Evolutionary conservation across 768 basidiomycete species (phyloP).

Genomic region (Boletellus ananas): DNA sequence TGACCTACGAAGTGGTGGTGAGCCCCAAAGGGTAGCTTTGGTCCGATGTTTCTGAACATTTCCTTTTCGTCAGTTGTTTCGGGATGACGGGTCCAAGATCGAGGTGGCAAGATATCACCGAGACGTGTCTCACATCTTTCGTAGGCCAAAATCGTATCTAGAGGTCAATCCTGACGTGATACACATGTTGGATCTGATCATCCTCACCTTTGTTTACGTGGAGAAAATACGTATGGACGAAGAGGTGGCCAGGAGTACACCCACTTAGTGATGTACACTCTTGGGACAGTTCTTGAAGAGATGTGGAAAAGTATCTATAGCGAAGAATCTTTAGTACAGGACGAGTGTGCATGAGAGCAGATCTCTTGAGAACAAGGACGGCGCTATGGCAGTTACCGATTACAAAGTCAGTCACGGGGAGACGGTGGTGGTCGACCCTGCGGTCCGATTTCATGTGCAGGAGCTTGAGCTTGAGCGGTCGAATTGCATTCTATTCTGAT

Average conservation of each 20-base stretch:
- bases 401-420: too few species aligned
- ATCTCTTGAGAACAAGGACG: too few species aligned
- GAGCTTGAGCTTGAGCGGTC: too few species aligned
- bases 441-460: too few species aligned
- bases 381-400: too few species aligned
- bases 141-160: constrained; percentile 6
- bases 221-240: constrained; percentile 18
- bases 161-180: constrained; percentile 14
- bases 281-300: too few species aligned
- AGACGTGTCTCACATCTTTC: constrained; percentile 13
- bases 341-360: too few species aligned
- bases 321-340: too few species aligned
- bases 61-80: constrained; percentile 8
- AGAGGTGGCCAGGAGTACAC: neutral
- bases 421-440: too few species aligned
- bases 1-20: constrained; percentile 10
- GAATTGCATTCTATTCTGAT: too few species aligned
- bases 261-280: too few species aligned
- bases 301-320: too few species aligned
- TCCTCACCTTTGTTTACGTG: constrained; percentile 25
- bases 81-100: constrained; percentile 6
- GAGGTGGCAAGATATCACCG: constrained; percentile 18
- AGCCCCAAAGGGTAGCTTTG: neutral
- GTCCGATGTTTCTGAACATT: neutral
- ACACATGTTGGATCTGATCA: constrained; percentile 23